Conservation (phyloP, 2,329 filamentous ascomycete species). For the Colletotrichum kahawae region DNA sequence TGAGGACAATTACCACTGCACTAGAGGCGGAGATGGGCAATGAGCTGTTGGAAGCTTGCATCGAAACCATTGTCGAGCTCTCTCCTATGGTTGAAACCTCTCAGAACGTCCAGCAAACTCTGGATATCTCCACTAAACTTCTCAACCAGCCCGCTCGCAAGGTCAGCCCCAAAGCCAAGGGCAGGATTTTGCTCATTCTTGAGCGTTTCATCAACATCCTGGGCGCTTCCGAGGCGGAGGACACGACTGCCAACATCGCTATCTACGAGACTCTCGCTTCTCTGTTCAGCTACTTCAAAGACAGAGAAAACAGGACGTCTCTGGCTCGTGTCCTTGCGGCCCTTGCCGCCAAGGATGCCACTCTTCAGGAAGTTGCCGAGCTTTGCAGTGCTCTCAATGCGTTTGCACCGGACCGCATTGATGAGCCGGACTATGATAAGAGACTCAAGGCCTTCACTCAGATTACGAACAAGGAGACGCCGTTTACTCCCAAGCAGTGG, state of each 20-base stretch:
- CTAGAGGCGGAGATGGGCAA: slow-evolving; percentile 69
- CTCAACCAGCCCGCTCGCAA: slow-evolving; percentile 83
- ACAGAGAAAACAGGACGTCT: slow-evolving; percentile 75
- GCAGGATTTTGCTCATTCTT: slow-evolving; percentile 78
- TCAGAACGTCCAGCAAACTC: slow-evolving; percentile 75
- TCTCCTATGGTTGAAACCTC: slow-evolving; percentile 72
- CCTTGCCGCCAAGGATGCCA: slow-evolving; percentile 68
- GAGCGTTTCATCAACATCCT: slow-evolving; percentile 77
- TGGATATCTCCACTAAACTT: slow-evolving; percentile 81
- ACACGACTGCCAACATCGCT: slow-evolving; percentile 33
- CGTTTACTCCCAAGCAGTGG: slow-evolving; percentile 78
- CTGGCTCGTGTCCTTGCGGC: slow-evolving; percentile 76
- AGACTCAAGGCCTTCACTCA: slow-evolving; percentile 77
- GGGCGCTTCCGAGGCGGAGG: slow-evolving; percentile 31
- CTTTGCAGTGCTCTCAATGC: slow-evolving; percentile 85
- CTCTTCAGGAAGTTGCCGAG: slow-evolving; percentile 66
- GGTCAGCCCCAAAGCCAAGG: slow-evolving; percentile 84
- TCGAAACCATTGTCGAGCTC: slow-evolving; percentile 79
- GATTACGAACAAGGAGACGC: slow-evolving; percentile 67
- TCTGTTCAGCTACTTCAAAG: slow-evolving; percentile 89
- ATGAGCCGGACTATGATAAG: slow-evolving; percentile 87
- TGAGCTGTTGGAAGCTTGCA: slow-evolving; percentile 77
- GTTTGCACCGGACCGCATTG: slow-evolving; percentile 72
- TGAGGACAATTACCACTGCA: slow-evolving; percentile 71
- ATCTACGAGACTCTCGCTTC: slow-evolving; percentile 79